Conservation (phyloP, 148 eudicot species). For the Amaranthus palmeri region DNA sequence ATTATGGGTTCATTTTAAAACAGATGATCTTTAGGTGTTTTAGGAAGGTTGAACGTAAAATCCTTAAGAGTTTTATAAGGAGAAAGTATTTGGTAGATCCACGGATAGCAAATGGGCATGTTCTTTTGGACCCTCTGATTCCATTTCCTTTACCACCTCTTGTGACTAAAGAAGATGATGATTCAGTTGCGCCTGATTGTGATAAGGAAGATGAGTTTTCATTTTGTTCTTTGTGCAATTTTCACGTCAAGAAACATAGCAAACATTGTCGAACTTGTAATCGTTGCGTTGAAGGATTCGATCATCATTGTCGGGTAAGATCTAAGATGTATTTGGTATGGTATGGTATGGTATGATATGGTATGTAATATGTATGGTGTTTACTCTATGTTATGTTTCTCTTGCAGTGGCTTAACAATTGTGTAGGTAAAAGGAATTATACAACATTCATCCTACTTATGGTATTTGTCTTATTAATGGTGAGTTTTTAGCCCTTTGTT, state of each 20-base stretch:
- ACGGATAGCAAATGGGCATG: constrained; percentile 25
- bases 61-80: constrained; percentile 62
- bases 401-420: constrained; percentile 94
- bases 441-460: constrained; percentile 80
- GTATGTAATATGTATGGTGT: not conserved
- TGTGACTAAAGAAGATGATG: constrained; percentile 53
- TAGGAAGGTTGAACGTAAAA: constrained; percentile 66
- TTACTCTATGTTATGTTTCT: constrained; percentile 13
- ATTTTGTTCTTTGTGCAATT: constrained; percentile 73
- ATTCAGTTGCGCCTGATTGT: constrained; percentile 34
- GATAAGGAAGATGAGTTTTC: constrained; percentile 53
- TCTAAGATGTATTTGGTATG: not conserved
- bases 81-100: constrained; percentile 78
- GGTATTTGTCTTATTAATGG: constrained; percentile 70
- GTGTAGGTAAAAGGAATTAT: constrained; percentile 88
- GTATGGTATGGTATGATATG: not conserved
- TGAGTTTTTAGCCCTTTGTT: constrained; percentile 26
- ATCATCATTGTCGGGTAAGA: constrained; percentile 91
- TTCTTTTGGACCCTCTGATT: constrained; percentile 64
- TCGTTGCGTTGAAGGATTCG: constrained; percentile 93
- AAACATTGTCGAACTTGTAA: constrained; percentile 92
- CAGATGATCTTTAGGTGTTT: constrained; percentile 47
- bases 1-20: constrained; percentile 52
- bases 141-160: constrained; percentile 52
- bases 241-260: constrained; percentile 74